phyloP scores from a whole-genome alignment of 2,329 filamentous ascomycete species.

The Neonectria hederae region DNA sequence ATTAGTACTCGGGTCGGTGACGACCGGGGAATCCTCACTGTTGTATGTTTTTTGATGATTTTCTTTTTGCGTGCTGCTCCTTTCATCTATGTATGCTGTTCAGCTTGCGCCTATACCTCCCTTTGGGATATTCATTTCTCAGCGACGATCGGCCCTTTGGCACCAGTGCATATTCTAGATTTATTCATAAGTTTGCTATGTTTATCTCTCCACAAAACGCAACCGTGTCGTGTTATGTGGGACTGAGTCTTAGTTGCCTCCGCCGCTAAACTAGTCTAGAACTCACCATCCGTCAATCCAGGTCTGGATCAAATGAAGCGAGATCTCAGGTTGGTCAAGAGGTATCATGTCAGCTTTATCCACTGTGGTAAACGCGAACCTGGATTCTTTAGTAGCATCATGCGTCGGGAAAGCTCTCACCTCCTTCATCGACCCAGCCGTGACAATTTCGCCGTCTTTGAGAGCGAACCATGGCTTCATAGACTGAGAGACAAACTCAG shows the following conservation, averaged over 20 bases:
- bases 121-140: no score
- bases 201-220: neutral
- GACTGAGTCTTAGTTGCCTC: neutral
- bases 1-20: no score
- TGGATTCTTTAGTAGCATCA: neutral
- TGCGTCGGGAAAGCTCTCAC: conserved; percentile 9
- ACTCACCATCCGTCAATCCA: conserved; percentile 5
- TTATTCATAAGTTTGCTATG: no score
- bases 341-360: conserved; percentile 34
- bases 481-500: conserved; percentile 30
- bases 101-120: no score
- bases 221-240: neutral
- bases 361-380: conserved; percentile 27
- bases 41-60: no score
- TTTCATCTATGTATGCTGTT: no score
- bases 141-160: no score
- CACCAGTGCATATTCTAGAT: no score
- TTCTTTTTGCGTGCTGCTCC: no score
- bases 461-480: conserved; percentile 13
- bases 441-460: conserved; percentile 15
- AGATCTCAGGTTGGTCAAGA: conserved; percentile 13
- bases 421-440: conserved; percentile 30
- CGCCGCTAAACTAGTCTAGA: neutral
- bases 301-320: conserved; percentile 6
- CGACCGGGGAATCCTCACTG: no score